Conservation (phyloP, 768 basidiomycete genomes). For the Tricholoma hemisulphureum region DNA sequence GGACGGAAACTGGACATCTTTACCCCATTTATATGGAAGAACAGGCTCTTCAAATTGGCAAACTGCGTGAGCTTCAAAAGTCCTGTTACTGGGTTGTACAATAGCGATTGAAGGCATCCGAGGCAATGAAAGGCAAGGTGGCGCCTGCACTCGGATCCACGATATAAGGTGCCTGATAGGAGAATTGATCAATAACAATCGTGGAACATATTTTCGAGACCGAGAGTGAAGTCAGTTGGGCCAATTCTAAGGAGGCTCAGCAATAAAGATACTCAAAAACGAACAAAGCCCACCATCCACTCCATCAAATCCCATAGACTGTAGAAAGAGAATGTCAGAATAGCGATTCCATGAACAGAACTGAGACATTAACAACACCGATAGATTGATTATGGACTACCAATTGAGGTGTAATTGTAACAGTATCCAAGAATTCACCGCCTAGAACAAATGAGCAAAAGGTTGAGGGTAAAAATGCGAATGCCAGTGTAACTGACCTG, state of each 20-base stretch:
- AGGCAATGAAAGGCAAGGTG: slow-evolving; percentile 49
- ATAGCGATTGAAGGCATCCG: slow-evolving; percentile 46
- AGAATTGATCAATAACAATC: neutral
- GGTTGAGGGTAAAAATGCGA: neutral
- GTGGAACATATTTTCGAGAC: slow-evolving; percentile 15
- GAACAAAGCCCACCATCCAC: slow-evolving; percentile 49
- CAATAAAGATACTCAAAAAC: neutral
- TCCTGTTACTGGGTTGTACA: slow-evolving; percentile 37
- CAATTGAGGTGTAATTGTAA: slow-evolving; percentile 50
- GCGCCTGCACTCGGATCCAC: slow-evolving; percentile 36
- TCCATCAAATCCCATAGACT: slow-evolving; percentile 44
- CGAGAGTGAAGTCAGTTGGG: slow-evolving; percentile 52
- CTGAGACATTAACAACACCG: slow-evolving; percentile 51
- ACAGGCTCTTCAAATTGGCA: slow-evolving; percentile 48
- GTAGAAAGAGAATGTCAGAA: neutral
- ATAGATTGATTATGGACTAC: slow-evolving; percentile 58
- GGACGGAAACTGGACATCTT: slow-evolving; percentile 19
- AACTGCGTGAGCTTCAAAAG: slow-evolving; percentile 59
- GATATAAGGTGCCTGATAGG: slow-evolving; percentile 33
- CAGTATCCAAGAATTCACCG: slow-evolving; percentile 50
- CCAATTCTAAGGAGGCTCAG: slow-evolving; percentile 47
- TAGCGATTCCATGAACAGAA: neutral
- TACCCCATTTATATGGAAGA: slow-evolving; percentile 55
- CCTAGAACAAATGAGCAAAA: slow-evolving; percentile 24
- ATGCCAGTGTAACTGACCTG: slow-evolving; percentile 33